Percentiles rank a stretch among this genome's conserved stretches.
Conservation (phyloP, 179 eudicot species). For the Spinacia oleracea region DNA sequence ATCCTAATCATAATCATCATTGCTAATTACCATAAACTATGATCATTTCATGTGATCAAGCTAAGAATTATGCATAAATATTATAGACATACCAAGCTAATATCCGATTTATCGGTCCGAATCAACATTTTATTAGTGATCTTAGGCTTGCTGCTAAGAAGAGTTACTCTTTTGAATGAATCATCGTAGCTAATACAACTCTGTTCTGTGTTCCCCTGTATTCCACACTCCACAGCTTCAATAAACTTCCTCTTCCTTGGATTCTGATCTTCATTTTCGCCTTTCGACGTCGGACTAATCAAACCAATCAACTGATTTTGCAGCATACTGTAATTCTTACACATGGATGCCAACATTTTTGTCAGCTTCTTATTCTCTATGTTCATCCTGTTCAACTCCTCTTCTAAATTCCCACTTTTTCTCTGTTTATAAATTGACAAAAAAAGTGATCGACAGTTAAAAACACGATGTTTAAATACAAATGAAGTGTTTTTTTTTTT, state of each 20-base stretch:
- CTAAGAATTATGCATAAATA: neutral
- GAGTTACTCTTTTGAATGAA: conserved; percentile 43
- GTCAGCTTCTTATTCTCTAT: conserved; percentile 70
- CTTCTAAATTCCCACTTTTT: conserved; percentile 41
- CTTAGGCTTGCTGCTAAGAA: conserved; percentile 47
- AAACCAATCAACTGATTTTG: conserved; percentile 49
- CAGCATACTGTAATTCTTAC: conserved; percentile 59
- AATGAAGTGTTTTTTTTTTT: neutral
- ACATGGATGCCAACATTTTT: conserved; percentile 52
- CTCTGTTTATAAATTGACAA: conserved; percentile 13
- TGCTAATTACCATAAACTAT: neutral
- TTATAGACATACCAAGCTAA: conserved; percentile 38
- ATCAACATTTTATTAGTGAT: conserved; percentile 28
- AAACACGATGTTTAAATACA: neutral
- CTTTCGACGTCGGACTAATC: conserved; percentile 35
- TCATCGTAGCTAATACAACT: conserved; percentile 39
- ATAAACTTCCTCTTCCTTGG: conserved; percentile 46
- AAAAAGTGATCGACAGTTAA: too few relatives aligned
- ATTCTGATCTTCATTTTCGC: conserved; percentile 13
- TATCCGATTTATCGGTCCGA: conserved; percentile 31
- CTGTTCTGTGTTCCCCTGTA: conserved; percentile 23
- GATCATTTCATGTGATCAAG: neutral
- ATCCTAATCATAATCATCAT: neutral
- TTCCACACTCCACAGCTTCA: conserved; percentile 17
- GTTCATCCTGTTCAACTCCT: conserved; percentile 59